Evolutionary conservation across 75 land plant species (phyloP), one percentile per base, ranked within the genome.

Genomic region (Pseudotsuga menziesii): DNA sequence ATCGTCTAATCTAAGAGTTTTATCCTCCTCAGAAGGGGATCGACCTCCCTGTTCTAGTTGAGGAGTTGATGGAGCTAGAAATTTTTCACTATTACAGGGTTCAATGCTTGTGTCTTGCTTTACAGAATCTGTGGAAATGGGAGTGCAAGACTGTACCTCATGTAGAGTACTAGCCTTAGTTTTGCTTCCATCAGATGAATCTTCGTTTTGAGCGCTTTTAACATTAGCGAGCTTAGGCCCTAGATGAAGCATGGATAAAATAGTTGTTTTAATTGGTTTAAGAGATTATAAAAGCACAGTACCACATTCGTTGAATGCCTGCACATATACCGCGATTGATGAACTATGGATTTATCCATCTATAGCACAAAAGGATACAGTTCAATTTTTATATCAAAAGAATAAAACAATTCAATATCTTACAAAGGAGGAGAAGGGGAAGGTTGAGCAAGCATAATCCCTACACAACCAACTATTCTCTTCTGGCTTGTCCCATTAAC

Each of bases 41-140:
- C 85, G 73, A 32, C 61, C 84, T 52, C 81, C 81, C 26, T 87
- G 88, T 73, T 86, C 82, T 27, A 83, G 39, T 41, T 88, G 93
- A n/a, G 92, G 90, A 23, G 90, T 91, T 52, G 88, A 88, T 69
- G 92, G 92, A 59, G 88, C 90, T 57, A 81, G 81, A 57, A 70
- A 82, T 74, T 78, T 81, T 15, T 90, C 88, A 20, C 26, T 36
- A 60, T 59, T 64, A 77, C 52, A 69, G 72, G 52, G 48, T 69
- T 69, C 72, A 39, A 19, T 69, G 22, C 36, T 41, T 39, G 72
- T 36, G 20, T 69, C 72, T 69, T 39, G 52, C 35, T 32, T 39
- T 69, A 20, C 23, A 69, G 48, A 9, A 20, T 20, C n/a, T 69
- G 52, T 39, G 20, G 48, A 25, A 39, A 39, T 6, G 6, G 48